Evolutionary conservation across 129 eudicot species (phyloP).

Genomic region (Ambrosia trifida): DNA sequence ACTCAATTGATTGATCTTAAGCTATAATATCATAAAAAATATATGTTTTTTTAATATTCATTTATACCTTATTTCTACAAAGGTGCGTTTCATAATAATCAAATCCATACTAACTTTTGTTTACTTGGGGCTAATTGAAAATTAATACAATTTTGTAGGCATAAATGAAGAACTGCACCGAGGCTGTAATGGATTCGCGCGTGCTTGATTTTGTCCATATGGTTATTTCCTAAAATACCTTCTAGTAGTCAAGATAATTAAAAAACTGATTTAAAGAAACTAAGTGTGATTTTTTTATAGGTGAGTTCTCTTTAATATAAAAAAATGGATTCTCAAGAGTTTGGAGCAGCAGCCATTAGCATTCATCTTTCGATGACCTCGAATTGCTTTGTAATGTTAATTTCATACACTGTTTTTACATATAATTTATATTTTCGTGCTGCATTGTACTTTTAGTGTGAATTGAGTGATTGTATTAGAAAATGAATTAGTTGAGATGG

Average conservation of each 20-base stretch:
- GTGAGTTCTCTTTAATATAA: constrained; percentile 90
- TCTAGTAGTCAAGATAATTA: not conserved
- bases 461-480: not conserved
- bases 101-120: too few relatives aligned
- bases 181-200: constrained; percentile 91
- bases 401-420: not conserved
- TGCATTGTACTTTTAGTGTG: constrained; percentile 19
- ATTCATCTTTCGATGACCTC: constrained; percentile 88
- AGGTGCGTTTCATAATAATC: too few relatives aligned
- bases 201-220: constrained; percentile 79
- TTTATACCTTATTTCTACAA: too few relatives aligned
- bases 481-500: not conserved
- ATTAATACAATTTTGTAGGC: constrained; percentile 47
- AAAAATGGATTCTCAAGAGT: constrained; percentile 85
- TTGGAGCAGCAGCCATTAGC: constrained; percentile 91
- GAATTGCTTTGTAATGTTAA: constrained; percentile 64
- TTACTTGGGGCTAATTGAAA: constrained; percentile 2
- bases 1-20: too few relatives aligned
- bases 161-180: constrained; percentile 65
- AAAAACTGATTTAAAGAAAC: not conserved
- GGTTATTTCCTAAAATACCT: constrained; percentile 42
- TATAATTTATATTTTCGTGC: not conserved
- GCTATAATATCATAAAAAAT: too few relatives aligned
- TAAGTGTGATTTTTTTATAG: constrained; percentile 44
- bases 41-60: too few relatives aligned